Evolutionary conservation across 371 early-diverging fungal genomes (phyloP).

Genomic region (Coemansia sp.): DNA sequence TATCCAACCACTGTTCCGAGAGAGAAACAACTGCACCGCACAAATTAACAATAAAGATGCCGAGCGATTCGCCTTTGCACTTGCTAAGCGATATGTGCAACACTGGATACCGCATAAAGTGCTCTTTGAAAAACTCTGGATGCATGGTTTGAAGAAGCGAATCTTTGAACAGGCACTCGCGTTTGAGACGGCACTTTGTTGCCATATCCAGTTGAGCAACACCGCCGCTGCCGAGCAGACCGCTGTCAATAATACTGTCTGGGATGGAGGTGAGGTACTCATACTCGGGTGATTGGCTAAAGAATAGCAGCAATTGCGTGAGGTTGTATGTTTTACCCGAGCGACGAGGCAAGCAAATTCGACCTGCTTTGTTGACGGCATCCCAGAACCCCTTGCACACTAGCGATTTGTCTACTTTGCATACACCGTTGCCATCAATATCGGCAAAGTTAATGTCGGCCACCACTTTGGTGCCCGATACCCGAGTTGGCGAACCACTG

Average conservation of each 20-base stretch:
- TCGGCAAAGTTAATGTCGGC: constrained; percentile 23
- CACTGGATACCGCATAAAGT: constrained; percentile 44
- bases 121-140: constrained; percentile 20
- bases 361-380: constrained; percentile 17
- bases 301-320: constrained; percentile 38
- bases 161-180: constrained; percentile 23
- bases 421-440: not conserved
- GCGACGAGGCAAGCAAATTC: constrained; percentile 35
- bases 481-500: constrained; percentile 39
- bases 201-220: constrained; percentile 11
- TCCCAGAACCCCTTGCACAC: constrained; percentile 45
- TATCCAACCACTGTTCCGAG: not conserved
- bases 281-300: constrained; percentile 21
- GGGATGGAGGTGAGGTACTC: constrained; percentile 7
- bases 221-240: not conserved
- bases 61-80: constrained; percentile 13
- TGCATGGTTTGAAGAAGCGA: constrained; percentile 28
- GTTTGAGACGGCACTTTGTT: constrained; percentile 27
- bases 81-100: constrained; percentile 21
- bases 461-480: constrained; percentile 34
- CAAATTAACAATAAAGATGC: constrained; percentile 9
- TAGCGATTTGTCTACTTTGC: constrained; percentile 43
- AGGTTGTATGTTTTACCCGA: constrained; percentile 46
- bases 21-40: not conserved
- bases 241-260: constrained; percentile 3